phyloP scores from a whole-genome alignment of 768 basidiomycete genomes.

The Mycena amicta region DNA sequence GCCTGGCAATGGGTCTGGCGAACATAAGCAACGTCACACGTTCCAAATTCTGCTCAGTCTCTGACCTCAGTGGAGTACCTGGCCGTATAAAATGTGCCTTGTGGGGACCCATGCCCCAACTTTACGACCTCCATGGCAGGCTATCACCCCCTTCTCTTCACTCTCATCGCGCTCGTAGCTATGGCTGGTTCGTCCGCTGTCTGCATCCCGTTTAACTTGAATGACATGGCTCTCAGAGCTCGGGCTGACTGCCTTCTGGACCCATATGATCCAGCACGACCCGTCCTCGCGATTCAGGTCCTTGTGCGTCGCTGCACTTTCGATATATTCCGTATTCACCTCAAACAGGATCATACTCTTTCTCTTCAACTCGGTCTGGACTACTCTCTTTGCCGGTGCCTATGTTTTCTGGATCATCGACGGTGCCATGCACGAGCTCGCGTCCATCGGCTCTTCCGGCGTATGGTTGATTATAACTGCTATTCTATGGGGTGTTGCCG shows the following conservation, averaged over 20 bases:
- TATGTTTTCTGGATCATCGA: conserved; percentile 55
- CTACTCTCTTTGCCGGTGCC: conserved; percentile 49
- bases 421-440: conserved; percentile 49
- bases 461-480: conserved; percentile 54
- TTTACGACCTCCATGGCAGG: conserved; percentile 11
- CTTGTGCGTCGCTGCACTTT: conserved; percentile 8
- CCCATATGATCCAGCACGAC: conserved; percentile 46
- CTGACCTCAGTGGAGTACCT: conserved; percentile 2
- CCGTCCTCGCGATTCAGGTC: conserved; percentile 32
- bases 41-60: neutral
- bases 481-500: conserved; percentile 51
- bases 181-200: conserved; percentile 31
- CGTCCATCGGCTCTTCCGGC: conserved; percentile 54
- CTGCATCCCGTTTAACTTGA: too few relatives aligned
- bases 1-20: too few relatives aligned
- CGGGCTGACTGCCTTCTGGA: conserved; percentile 53
- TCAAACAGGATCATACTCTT: conserved; percentile 36
- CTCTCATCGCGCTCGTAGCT: conserved; percentile 35
- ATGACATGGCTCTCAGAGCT: conserved; percentile 35
- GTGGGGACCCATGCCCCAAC: too few relatives aligned
- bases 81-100: neutral
- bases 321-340: conserved; percentile 6
- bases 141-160: conserved; percentile 18
- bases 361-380: conserved; percentile 52
- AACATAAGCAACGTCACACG: neutral